Percentiles rank a stretch among this genome's conserved stretches.
Evolutionary conservation across 495 filamentous ascomycete genomes (phyloP).

Genomic region (Glonium stellatum): DNA sequence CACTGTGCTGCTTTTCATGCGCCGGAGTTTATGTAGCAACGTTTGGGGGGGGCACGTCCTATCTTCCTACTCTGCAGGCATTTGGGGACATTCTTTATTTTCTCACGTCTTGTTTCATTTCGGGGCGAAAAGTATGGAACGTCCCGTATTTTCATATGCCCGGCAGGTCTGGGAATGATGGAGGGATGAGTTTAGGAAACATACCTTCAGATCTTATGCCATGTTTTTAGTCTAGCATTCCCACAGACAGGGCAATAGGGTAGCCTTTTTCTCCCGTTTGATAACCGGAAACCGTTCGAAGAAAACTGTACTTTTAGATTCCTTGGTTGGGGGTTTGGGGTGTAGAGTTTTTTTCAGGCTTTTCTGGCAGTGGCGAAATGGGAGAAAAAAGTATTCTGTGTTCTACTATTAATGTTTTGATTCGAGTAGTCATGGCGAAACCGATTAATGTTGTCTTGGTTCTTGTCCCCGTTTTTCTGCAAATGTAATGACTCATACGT

Average conservation of each 20-base stretch:
- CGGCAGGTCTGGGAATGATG: slow-evolving; percentile 24
- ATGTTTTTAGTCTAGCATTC: slow-evolving; percentile 27
- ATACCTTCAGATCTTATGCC: slow-evolving; percentile 4
- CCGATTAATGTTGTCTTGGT: too few species aligned
- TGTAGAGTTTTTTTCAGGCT: slow-evolving; percentile 5
- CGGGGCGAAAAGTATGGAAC: slow-evolving; percentile 23
- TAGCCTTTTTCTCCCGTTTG: slow-evolving; percentile 9
- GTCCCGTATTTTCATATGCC: slow-evolving; percentile 1
- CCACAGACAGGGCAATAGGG: slow-evolving; percentile 13
- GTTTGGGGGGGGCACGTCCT: slow-evolving; percentile 6
- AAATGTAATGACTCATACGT: too few species aligned
- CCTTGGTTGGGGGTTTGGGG: slow-evolving; percentile 6
- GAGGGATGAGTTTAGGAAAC: slow-evolving; percentile 12
- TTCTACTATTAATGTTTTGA: neutral
- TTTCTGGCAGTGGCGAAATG: slow-evolving; percentile 2
- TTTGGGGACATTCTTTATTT: slow-evolving; percentile 19
- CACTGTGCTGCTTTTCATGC: slow-evolving; percentile 8
- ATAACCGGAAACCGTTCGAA: neutral
- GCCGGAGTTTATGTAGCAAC: slow-evolving; percentile 7
- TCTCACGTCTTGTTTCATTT: slow-evolving; percentile 13
- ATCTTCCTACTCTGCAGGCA: slow-evolving; percentile 23
- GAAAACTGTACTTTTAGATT: slow-evolving; percentile 18
- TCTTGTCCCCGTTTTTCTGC: too few species aligned
- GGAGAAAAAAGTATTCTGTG: slow-evolving; percentile 6
- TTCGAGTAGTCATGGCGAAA: too few species aligned